phyloP scores from a whole-genome alignment of 768 basidiomycete species.

The Kwoniella mangroviensis region DNA sequence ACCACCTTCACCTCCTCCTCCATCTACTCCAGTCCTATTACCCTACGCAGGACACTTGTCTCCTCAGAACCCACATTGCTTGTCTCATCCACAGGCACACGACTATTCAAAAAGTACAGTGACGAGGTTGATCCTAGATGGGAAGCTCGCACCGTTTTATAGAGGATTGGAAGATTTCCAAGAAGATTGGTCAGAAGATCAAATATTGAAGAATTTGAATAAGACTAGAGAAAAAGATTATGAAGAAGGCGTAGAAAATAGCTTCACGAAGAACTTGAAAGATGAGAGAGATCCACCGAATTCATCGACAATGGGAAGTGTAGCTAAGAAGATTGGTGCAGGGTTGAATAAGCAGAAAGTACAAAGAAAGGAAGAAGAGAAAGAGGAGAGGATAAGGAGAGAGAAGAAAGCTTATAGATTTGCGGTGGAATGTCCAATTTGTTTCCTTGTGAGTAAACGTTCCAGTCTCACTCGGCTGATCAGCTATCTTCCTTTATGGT shows the following conservation, averaged over 20 bases:
- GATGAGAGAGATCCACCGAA: constrained; percentile 28
- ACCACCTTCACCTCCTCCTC: constrained; percentile 47
- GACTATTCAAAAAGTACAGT: constrained; percentile 92
- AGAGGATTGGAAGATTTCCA: constrained; percentile 92
- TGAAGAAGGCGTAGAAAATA: constrained; percentile 48
- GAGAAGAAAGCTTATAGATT: constrained; percentile 82
- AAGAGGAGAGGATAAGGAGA: constrained; percentile 58
- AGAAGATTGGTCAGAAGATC: constrained; percentile 84
- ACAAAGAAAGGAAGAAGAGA: constrained; percentile 32
- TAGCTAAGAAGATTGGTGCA: constrained; percentile 35
- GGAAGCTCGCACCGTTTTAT: constrained; percentile 93
- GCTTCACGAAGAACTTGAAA: constrained; percentile 44
- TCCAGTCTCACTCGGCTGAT: not conserved
- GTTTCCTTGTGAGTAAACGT: constrained; percentile 79
- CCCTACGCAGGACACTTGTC: constrained; percentile 54
- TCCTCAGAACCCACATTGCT: constrained; percentile 53
- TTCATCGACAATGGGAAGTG: constrained; percentile 21
- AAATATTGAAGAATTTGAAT: constrained; percentile 60
- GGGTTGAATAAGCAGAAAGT: constrained; percentile 38
- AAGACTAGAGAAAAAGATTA: constrained; percentile 51
- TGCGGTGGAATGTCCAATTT: constrained; percentile 95
- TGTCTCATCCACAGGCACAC: constrained; percentile 57
- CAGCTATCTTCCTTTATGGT: not conserved
- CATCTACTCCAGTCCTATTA: constrained; percentile 48
- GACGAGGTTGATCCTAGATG: constrained; percentile 82